A percentile compares a stretch with the other conserved stretches of the same genome.
Evolutionary conservation across 1,284 basidiomycete genomes (phyloP).

Genomic region (Ustilago xerochloae): DNA sequence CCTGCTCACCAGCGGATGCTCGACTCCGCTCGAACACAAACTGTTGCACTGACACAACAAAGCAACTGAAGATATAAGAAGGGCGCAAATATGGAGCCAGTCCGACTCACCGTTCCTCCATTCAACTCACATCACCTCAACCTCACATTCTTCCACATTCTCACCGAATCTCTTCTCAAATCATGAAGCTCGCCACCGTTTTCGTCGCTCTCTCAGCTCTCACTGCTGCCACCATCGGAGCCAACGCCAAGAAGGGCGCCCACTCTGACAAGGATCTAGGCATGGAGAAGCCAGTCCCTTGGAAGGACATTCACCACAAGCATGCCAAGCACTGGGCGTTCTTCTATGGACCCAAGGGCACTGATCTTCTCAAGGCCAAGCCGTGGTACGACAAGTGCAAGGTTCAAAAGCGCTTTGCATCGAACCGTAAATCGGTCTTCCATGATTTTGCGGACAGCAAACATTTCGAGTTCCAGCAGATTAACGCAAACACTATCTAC

Average conservation of each 20-base stretch:
- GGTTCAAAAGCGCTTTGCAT: background rate
- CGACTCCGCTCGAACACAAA: too few relatives aligned
- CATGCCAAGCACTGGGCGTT: conserved; percentile 13
- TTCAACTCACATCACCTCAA: background rate
- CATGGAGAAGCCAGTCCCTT: conserved; percentile 5
- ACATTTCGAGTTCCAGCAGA: conserved; percentile 14
- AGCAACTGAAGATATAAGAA: background rate
- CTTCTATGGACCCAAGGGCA: background rate
- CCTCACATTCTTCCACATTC: background rate
- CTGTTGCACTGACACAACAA: background rate
- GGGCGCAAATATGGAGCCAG: too few relatives aligned
- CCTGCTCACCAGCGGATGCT: too few relatives aligned
- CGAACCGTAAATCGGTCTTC: background rate
- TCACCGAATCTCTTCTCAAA: background rate
- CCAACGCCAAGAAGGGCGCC: conserved; percentile 1
- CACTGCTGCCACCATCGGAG: conserved; percentile 7
- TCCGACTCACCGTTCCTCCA: background rate
- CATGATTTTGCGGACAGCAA: background rate
- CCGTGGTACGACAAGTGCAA: conserved; percentile 12
- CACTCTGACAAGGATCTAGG: too few relatives aligned
- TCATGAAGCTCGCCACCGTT: conserved; percentile 17
- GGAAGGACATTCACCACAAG: conserved; percentile 11
- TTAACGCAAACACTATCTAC: conserved; percentile 5
- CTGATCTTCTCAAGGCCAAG: conserved; percentile 6
- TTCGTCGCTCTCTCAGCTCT: conserved; percentile 9